phyloP scores from a whole-genome alignment of 2,329 filamentous ascomycete genomes.

The Coniochaeta ligniaria region DNA sequence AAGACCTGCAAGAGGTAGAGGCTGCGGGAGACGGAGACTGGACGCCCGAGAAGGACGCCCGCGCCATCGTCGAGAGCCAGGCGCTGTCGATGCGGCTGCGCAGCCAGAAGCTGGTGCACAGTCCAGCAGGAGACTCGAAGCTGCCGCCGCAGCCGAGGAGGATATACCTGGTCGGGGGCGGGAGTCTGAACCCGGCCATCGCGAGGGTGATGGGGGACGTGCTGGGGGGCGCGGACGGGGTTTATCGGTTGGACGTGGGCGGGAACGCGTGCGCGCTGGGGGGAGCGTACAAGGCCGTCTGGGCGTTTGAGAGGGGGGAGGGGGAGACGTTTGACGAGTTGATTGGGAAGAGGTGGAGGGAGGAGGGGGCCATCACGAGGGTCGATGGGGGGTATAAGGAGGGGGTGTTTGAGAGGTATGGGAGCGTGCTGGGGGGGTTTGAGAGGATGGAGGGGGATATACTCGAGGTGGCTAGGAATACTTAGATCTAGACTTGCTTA shows the following conservation, averaged over 20 bases:
- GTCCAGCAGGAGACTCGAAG: constrained; percentile 27
- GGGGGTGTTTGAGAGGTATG: constrained; percentile 71
- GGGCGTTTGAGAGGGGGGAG: constrained; percentile 67
- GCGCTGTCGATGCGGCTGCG: constrained; percentile 85
- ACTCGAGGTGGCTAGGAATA: constrained; percentile 34
- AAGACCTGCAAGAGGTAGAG: constrained; percentile 33
- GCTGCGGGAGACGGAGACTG: constrained; percentile 28
- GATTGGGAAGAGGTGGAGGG: constrained; percentile 77
- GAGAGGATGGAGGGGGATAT: constrained; percentile 66
- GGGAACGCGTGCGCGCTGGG: constrained; percentile 93
- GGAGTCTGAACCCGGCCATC: constrained; percentile 83
- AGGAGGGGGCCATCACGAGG: constrained; percentile 74
- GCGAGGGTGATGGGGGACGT: constrained; percentile 80
- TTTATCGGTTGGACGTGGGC: constrained; percentile 89
- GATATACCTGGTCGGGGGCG: constrained; percentile 92
- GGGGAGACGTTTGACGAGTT: constrained; percentile 82
- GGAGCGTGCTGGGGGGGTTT: constrained; percentile 68
- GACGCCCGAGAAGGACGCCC: constrained; percentile 63
- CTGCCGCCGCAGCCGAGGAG: constrained; percentile 80
- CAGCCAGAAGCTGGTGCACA: constrained; percentile 65
- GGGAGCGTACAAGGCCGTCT: constrained; percentile 92
- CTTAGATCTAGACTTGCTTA: background rate
- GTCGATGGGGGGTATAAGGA: constrained; percentile 75
- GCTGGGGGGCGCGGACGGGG: constrained; percentile 79
- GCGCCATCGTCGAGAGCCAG: constrained; percentile 90